Evolutionary conservation across 495 filamentous ascomycete genomes (phyloP).

Genomic region (Geopyxis carbonaria): DNA sequence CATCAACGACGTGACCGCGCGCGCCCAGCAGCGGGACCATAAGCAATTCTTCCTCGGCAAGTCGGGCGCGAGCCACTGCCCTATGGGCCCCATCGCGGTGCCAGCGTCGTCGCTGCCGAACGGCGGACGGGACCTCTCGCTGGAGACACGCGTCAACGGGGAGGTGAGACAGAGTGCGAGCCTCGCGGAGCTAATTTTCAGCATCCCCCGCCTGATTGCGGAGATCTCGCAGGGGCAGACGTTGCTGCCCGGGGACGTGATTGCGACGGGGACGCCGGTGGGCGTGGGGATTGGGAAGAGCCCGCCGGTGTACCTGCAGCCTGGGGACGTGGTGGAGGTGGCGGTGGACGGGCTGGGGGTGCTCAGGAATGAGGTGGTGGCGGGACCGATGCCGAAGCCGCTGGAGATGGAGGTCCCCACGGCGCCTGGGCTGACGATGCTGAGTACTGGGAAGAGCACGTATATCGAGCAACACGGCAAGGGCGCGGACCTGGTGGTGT

Average conservation of each 20-base stretch:
- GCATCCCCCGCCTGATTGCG: slow-evolving; percentile 29
- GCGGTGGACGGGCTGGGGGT: background rate
- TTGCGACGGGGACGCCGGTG: slow-evolving; percentile 36
- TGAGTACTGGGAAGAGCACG: slow-evolving; percentile 31
- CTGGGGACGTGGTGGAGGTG: slow-evolving; percentile 5
- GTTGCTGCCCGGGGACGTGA: slow-evolving; percentile 30
- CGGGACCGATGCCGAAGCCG: slow-evolving; percentile 28
- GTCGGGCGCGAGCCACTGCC: slow-evolving; percentile 38
- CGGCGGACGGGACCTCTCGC: slow-evolving; percentile 24
- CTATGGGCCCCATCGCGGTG: slow-evolving; percentile 38
- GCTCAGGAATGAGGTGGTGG: slow-evolving; percentile 18
- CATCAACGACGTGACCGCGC: slow-evolving; percentile 40
- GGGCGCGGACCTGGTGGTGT: slow-evolving; percentile 25
- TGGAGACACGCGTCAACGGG: slow-evolving; percentile 33
- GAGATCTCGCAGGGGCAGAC: slow-evolving; percentile 32
- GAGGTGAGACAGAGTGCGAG: slow-evolving; percentile 30
- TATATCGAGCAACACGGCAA: slow-evolving; percentile 26
- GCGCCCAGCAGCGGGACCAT: slow-evolving; percentile 39
- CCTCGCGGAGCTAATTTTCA: slow-evolving; percentile 32
- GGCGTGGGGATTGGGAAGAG: slow-evolving; percentile 36
- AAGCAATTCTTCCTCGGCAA: slow-evolving; percentile 44
- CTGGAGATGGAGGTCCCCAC: slow-evolving; percentile 27
- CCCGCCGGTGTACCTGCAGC: slow-evolving; percentile 32
- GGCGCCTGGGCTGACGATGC: slow-evolving; percentile 26
- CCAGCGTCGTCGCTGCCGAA: slow-evolving; percentile 29